phyloP scores from a whole-genome alignment of 2,329 filamentous ascomycete genomes.

The Venturia pyrina region DNA sequence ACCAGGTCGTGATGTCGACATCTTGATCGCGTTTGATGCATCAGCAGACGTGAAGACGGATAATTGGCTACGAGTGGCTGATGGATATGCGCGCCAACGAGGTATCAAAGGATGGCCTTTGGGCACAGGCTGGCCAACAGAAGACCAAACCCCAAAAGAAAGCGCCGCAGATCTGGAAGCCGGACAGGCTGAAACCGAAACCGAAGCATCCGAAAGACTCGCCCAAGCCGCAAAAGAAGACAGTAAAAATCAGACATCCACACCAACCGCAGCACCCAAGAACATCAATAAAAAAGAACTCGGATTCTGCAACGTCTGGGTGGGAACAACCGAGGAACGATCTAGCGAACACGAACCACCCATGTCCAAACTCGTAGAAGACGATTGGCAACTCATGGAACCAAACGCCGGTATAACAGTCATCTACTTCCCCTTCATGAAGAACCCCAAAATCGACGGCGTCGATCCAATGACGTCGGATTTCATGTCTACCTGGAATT shows the following conservation, averaged over 20 bases:
- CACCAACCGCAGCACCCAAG: slow-evolving; percentile 7
- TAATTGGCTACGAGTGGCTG: slow-evolving; percentile 91
- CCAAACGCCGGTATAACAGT: slow-evolving; percentile 79
- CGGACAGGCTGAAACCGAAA: slow-evolving; percentile 51
- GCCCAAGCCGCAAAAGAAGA: slow-evolving; percentile 40
- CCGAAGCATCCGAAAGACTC: slow-evolving; percentile 55
- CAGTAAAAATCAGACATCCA: background rate
- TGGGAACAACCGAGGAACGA: slow-evolving; percentile 67
- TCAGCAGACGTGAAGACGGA: slow-evolving; percentile 88
- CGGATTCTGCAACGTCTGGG: slow-evolving; percentile 91
- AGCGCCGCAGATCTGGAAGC: slow-evolving; percentile 56
- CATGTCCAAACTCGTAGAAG: slow-evolving; percentile 46
- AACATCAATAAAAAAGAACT: slow-evolving; percentile 38
- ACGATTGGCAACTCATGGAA: slow-evolving; percentile 57
- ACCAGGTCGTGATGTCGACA: slow-evolving; percentile 77
- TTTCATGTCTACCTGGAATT: slow-evolving; percentile 96
- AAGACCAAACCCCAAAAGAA: slow-evolving; percentile 46
- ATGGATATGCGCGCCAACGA: slow-evolving; percentile 84
- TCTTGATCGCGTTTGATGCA: slow-evolving; percentile 87
- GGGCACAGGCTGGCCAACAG: slow-evolving; percentile 83
- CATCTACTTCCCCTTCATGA: slow-evolving; percentile 80
- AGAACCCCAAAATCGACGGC: slow-evolving; percentile 67
- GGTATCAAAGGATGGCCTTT: slow-evolving; percentile 91
- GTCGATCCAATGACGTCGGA: slow-evolving; percentile 78
- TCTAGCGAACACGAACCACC: slow-evolving; percentile 45